Conservation (phyloP, 148 eudicot genomes). For the Cornus florida region DNA sequence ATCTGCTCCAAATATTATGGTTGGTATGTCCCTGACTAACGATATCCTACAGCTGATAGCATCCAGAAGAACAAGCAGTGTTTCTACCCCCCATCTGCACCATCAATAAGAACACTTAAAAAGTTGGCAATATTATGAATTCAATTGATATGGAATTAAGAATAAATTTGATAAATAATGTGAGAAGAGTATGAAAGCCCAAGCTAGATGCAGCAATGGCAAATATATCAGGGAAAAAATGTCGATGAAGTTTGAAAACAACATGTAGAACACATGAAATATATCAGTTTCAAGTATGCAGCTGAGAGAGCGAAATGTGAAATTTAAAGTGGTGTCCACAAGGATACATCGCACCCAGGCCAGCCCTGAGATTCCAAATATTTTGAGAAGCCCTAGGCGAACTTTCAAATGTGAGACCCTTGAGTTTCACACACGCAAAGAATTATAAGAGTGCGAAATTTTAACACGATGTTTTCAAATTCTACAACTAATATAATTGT, state of each 20-base stretch:
- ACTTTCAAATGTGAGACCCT: too few species aligned
- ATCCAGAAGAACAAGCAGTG: slow-evolving; percentile 70
- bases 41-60: slow-evolving; percentile 74
- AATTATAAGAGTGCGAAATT: too few species aligned
- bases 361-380: too few species aligned
- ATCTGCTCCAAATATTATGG: too few species aligned
- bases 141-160: background rate
- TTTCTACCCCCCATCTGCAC: slow-evolving; percentile 77
- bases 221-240: background rate
- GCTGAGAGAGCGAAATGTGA: background rate
- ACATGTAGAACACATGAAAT: too few species aligned
- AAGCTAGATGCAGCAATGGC: background rate
- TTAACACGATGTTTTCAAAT: too few species aligned
- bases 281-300: background rate
- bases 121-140: too few species aligned
- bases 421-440: too few species aligned
- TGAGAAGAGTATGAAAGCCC: background rate
- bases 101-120: background rate
- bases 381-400: too few species aligned
- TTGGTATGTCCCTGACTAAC: slow-evolving; percentile 75
- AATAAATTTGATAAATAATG: too few species aligned
- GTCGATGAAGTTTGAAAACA: background rate
- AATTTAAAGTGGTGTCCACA: slow-evolving; percentile 19
- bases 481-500: too few species aligned
- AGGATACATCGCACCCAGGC: slow-evolving; percentile 29